These are phyloP conservation scores for Pythium brachiatum DNA, from an alignment of 352 stramenopile genomes.

Conservation along the genomic window DNA sequence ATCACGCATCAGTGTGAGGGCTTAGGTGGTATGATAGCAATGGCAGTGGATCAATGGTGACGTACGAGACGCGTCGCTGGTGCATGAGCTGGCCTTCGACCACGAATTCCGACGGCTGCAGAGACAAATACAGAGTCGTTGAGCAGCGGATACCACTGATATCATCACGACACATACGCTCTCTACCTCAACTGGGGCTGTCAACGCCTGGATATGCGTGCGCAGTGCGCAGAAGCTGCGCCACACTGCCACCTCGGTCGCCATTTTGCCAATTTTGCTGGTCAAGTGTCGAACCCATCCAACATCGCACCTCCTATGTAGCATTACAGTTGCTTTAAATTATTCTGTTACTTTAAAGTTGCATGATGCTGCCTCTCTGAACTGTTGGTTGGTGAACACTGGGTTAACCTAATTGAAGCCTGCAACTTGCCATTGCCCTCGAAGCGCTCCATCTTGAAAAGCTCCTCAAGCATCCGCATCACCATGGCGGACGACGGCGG, in stretches of 20 bases:
- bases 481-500: slow-evolving; percentile 37
- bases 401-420: slow-evolving; percentile 23
- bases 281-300: slow-evolving; percentile 10
- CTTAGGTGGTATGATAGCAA: background rate
- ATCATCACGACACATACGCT: no score
- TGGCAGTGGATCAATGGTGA: background rate
- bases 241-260: slow-evolving; percentile 24
- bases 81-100: slow-evolving; percentile 79
- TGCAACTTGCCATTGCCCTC: slow-evolving; percentile 8
- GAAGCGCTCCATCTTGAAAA: no score
- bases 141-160: no score
- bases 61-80: slow-evolving; percentile 66
- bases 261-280: slow-evolving; percentile 4
- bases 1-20: background rate
- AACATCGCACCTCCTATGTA: background rate
- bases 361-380: background rate
- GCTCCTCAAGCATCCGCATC: slow-evolving; percentile 8
- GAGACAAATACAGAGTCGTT: background rate
- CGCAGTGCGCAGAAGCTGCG: slow-evolving; percentile 50
- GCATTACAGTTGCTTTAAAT: background rate
- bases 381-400: slow-evolving; percentile 29
- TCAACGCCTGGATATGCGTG: slow-evolving; percentile 26
- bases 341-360: slow-evolving; percentile 12
- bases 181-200: slow-evolving; percentile 24
- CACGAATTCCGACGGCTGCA: slow-evolving; percentile 27